Percentiles rank a stretch among this genome's conserved stretches.
These are phyloP conservation scores for Claviceps spartinae DNA, from an alignment of 2,329 filamentous ascomycete genomes.

Conservation along the genomic window DNA sequence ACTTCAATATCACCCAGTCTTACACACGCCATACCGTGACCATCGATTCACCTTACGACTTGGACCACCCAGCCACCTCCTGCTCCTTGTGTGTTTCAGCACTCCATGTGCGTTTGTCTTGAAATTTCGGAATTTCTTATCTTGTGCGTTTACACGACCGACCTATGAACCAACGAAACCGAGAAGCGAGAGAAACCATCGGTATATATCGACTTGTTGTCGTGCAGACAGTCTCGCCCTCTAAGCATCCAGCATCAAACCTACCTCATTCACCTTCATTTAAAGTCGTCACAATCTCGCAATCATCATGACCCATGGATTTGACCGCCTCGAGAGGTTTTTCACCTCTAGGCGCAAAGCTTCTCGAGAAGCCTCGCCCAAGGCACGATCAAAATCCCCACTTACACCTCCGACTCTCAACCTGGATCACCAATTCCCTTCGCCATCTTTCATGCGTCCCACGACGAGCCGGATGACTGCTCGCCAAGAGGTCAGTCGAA, in stretches of 20 bases:
- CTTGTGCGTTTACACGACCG: too few relatives aligned
- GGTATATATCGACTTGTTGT: not conserved
- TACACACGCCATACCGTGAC: not conserved
- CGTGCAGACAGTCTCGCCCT: not conserved
- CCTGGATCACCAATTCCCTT: constrained; percentile 28
- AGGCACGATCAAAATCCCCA: constrained; percentile 11
- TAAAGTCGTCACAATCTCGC: not conserved
- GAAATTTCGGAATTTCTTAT: too few relatives aligned
- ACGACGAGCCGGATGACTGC: constrained; percentile 41
- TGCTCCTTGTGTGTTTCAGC: not conserved
- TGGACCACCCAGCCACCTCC: constrained; percentile 1
- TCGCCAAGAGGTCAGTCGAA: constrained; percentile 29
- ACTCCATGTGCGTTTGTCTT: not conserved
- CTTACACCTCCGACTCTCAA: constrained; percentile 10
- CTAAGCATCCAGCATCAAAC: not conserved
- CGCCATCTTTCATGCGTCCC: constrained; percentile 42
- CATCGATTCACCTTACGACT: not conserved
- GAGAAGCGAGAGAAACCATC: too few relatives aligned
- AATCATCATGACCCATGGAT: constrained; percentile 36
- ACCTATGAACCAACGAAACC: too few relatives aligned
- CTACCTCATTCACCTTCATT: too few relatives aligned
- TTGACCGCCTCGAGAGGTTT: constrained; percentile 38
- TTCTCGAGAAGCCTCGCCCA: constrained; percentile 12
- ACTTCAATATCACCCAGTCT: constrained; percentile 8
- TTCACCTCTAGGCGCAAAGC: constrained; percentile 32